phyloP scores from a whole-genome alignment of 2,329 filamentous ascomycete species.

The Penicillium sp. region DNA sequence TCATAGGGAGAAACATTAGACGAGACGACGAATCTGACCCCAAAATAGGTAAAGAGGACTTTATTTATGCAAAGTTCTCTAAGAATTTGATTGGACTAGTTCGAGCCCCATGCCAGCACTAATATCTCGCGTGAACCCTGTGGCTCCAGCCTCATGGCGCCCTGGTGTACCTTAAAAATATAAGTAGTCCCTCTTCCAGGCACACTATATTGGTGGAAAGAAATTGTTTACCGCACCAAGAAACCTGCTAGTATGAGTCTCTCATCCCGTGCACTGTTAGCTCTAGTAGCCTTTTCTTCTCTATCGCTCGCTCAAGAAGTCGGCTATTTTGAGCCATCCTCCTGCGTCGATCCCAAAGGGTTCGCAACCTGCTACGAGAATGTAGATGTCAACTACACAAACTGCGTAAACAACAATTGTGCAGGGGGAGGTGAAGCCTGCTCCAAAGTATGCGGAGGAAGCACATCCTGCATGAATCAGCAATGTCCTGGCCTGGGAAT shows the following conservation, averaged over 20 bases:
- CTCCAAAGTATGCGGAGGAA: constrained; percentile 11
- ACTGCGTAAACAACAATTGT: constrained; percentile 18
- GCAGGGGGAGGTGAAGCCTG: constrained; percentile 8
- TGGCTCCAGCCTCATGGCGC: neutral
- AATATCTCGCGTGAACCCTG: neutral
- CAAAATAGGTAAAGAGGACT: neutral
- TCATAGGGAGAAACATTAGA: neutral
- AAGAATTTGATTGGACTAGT: neutral
- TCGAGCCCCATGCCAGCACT: neutral
- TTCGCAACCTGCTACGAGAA: constrained; percentile 14
- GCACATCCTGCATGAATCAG: constrained; percentile 8
- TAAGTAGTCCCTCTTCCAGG: neutral
- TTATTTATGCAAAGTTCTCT: neutral
- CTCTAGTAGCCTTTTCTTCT: neutral
- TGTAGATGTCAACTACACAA: constrained; percentile 6
- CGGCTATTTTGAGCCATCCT: constrained; percentile 15
- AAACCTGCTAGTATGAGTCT: neutral
- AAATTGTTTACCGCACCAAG: too few species aligned
- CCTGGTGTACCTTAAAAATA: neutral
- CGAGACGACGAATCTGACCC: neutral
- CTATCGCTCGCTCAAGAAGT: neutral
- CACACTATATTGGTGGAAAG: neutral
- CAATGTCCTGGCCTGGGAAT: constrained; percentile 11
- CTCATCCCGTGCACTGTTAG: neutral
- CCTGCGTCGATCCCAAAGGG: constrained; percentile 14